Conservation (phyloP, 768 basidiomycete genomes). For the Lactarius trivialis region DNA sequence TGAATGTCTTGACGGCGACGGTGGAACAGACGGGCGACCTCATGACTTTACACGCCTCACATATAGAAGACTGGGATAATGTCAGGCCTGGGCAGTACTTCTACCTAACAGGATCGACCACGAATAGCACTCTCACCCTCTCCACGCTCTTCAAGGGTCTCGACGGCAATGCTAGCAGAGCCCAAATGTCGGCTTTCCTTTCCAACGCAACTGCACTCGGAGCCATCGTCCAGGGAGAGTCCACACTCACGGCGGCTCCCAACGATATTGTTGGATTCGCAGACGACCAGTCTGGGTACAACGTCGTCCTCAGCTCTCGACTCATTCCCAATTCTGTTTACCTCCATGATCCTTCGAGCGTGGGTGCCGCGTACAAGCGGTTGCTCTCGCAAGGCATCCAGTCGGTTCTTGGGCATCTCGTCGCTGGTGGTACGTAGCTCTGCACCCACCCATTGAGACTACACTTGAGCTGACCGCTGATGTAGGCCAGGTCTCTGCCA, state of each 20-base stretch:
- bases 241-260: slow-evolving; percentile 5
- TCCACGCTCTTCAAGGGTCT: slow-evolving; percentile 24
- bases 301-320: slow-evolving; percentile 17
- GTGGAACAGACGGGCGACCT: slow-evolving; percentile 35
- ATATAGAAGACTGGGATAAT: slow-evolving; percentile 4
- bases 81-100: slow-evolving; percentile 23
- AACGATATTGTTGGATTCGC: slow-evolving; percentile 7
- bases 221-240: slow-evolving; percentile 15
- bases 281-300: slow-evolving; percentile 16
- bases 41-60: slow-evolving; percentile 26
- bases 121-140: slow-evolving; percentile 8
- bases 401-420: slow-evolving; percentile 5
- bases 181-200: slow-evolving; percentile 15
- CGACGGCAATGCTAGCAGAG: slow-evolving; percentile 16
- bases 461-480: not conserved
- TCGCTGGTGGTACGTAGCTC: slow-evolving; percentile 9
- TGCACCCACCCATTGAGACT: too few species aligned
- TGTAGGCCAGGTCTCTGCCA: slow-evolving; percentile 31
- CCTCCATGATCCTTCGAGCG: not conserved
- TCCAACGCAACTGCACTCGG: slow-evolving; percentile 18
- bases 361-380: slow-evolving; percentile 13
- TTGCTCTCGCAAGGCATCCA: slow-evolving; percentile 14
- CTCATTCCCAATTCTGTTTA: slow-evolving; percentile 15
- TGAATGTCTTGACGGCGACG: slow-evolving; percentile 28
- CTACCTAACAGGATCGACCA: slow-evolving; percentile 26